Conservation (phyloP, 805 yeast genomes). For the Martiniozyma abietophila region DNA sequence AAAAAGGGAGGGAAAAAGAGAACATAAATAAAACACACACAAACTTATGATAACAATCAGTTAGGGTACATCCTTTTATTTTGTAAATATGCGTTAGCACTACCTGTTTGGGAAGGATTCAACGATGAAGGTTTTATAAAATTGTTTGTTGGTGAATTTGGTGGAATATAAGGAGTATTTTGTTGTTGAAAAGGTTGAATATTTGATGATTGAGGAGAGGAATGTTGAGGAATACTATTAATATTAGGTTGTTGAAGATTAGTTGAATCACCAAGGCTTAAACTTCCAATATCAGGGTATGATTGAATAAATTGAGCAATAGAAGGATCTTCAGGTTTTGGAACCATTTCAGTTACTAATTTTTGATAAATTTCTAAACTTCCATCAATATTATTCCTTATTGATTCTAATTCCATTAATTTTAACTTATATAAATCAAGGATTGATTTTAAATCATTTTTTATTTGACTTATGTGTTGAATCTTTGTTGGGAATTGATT, state of each 20-base stretch:
- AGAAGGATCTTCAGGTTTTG: constrained; percentile 12
- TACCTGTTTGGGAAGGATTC: constrained; percentile 11
- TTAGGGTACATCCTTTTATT: too few species aligned
- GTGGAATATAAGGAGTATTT: too few species aligned
- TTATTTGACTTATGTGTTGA: constrained; percentile 60
- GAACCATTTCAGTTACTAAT: constrained; percentile 26
- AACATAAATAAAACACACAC: too few species aligned
- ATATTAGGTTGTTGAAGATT: neutral
- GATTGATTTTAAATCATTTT: constrained; percentile 64
- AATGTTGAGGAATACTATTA: too few species aligned
- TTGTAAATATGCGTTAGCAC: constrained; percentile 8
- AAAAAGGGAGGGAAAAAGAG: neutral
- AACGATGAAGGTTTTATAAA: too few species aligned
- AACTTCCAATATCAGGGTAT: constrained; percentile 12
- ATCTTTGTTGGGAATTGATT: constrained; percentile 65
- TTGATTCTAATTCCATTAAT: constrained; percentile 64
- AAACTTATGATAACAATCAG: too few species aligned
- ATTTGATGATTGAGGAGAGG: constrained; percentile 2
- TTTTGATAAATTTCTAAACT: constrained; percentile 66
- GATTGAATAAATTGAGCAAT: constrained; percentile 9
- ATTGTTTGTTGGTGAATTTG: too few species aligned
- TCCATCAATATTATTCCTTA: constrained; percentile 59
- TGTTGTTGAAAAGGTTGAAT: constrained; percentile 1
- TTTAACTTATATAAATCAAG: constrained; percentile 72
- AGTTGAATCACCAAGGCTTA: constrained; percentile 3